Evolutionary conservation across 148 eudicot species (phyloP).

Genomic region (Arctostaphylos glauca): DNA sequence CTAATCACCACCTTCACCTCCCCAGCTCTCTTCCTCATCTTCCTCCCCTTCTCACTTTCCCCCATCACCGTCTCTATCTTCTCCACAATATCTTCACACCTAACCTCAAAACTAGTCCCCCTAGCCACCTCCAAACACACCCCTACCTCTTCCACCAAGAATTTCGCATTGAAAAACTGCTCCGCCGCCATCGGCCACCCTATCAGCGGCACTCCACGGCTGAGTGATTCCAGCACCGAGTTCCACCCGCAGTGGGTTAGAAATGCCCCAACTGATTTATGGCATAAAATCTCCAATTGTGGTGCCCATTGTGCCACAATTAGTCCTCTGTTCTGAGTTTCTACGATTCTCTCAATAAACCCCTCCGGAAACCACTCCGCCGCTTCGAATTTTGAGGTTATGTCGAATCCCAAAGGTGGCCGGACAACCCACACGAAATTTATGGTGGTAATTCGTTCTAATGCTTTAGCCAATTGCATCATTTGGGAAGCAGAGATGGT

Average conservation of each 20-base stretch:
- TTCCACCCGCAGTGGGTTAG: constrained; percentile 73
- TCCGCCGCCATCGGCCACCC: constrained; percentile 69
- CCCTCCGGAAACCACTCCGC: constrained; percentile 53
- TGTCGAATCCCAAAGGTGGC: constrained; percentile 51
- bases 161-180: constrained; percentile 57
- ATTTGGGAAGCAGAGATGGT: constrained; percentile 52
- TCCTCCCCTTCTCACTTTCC: constrained; percentile 25
- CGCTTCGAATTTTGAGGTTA: constrained; percentile 24
- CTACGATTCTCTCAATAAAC: constrained; percentile 19
- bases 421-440: constrained; percentile 66
- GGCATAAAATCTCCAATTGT: constrained; percentile 53
- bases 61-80: constrained; percentile 50
- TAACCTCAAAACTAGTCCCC: constrained; percentile 32
- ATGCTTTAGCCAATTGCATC: constrained; percentile 46
- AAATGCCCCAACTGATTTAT: constrained; percentile 40
- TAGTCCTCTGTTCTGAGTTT: constrained; percentile 32
- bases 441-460: constrained; percentile 25
- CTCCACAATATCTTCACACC: constrained; percentile 31
- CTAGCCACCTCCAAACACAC: constrained; percentile 63
- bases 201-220: constrained; percentile 45
- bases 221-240: constrained; percentile 50
- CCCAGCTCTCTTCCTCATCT: constrained; percentile 33
- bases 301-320: constrained; percentile 57
- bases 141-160: constrained; percentile 43
- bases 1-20: constrained; percentile 29